Conservation (phyloP, 2,329 filamentous ascomycete species). For the Cladosporium colombiae region DNA sequence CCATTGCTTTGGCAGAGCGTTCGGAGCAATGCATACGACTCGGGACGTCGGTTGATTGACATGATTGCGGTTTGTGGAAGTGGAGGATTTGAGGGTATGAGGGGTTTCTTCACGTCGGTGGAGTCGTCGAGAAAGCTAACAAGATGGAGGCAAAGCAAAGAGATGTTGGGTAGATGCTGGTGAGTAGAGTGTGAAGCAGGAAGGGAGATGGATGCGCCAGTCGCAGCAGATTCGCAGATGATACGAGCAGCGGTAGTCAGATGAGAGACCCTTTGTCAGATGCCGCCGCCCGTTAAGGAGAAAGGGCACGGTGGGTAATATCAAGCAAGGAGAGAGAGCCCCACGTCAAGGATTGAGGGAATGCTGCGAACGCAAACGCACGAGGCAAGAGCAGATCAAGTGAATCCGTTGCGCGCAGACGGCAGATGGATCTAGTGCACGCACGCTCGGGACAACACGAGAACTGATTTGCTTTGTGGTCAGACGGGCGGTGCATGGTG, state of each 20-base stretch:
- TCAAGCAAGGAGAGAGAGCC: conserved; percentile 20
- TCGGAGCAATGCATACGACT: conserved; percentile 7
- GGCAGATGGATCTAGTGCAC: not conserved
- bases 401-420: not conserved
- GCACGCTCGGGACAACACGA: not conserved
- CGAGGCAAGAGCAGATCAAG: conserved; percentile 15
- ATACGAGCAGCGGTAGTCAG: not conserved
- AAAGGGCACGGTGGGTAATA: conserved; percentile 17
- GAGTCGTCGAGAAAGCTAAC: not conserved
- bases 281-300: conserved; percentile 17
- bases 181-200: not conserved
- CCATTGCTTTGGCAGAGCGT: not conserved
- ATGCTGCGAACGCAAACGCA: conserved; percentile 10
- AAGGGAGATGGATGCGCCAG: not conserved
- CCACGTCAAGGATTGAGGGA: conserved; percentile 12
- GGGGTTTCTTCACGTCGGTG: not conserved
- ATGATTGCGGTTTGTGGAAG: conserved; percentile 6
- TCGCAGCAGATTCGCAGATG: not conserved
- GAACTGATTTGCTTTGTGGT: not conserved
- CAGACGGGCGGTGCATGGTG: not conserved
- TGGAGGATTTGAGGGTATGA: not conserved
- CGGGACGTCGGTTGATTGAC: conserved; percentile 14
- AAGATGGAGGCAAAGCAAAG: not conserved
- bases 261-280: conserved; percentile 13
- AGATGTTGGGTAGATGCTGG: not conserved